Percentiles rank a stretch among this genome's conserved stretches.
Conservation (phyloP, 2,329 filamentous ascomycete genomes). For the Rutstroemia sydowiana region DNA sequence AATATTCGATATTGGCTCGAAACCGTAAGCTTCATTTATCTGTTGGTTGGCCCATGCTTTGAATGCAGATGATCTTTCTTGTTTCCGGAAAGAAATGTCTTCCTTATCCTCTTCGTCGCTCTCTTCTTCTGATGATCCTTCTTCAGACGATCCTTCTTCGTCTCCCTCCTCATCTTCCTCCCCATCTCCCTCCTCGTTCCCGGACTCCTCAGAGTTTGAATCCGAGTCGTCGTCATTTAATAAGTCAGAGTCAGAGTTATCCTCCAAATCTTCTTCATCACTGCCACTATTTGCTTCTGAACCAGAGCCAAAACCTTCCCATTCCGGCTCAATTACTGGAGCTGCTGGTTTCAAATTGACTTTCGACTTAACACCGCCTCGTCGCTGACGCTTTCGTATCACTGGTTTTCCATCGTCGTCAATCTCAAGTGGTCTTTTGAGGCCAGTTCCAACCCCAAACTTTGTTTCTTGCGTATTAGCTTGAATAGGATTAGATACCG, state of each 20-base stretch:
- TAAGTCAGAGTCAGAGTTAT: conserved; percentile 31
- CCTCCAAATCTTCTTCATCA: conserved; percentile 28
- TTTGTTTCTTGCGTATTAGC: conserved; percentile 1
- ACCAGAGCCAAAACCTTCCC: conserved; percentile 54
- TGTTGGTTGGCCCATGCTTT: conserved; percentile 88
- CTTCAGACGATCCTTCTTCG: conserved; percentile 13
- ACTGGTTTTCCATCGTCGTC: conserved; percentile 71
- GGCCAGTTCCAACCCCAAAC: conserved; percentile 57
- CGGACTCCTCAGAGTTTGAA: background rate
- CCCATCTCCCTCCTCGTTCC: background rate
- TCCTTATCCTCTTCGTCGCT: conserved; percentile 27
- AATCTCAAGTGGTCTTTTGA: conserved; percentile 79
- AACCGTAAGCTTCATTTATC: conserved; percentile 75
- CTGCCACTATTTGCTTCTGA: conserved; percentile 33
- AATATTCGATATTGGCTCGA: conserved; percentile 38
- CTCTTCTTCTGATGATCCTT: too few species aligned
- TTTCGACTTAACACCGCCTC: conserved; percentile 53
- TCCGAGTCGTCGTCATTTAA: conserved; percentile 13
- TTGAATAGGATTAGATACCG: background rate
- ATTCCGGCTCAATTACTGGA: conserved; percentile 42
- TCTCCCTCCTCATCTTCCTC: conserved; percentile 22
- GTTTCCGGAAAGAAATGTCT: conserved; percentile 30
- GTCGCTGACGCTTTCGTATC: conserved; percentile 73
- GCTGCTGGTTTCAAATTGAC: conserved; percentile 41
- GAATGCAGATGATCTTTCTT: conserved; percentile 59